Base-by-base conservation (phyloP, 176 grass and related monocot genomes). In the Carex cristatella region DNA sequence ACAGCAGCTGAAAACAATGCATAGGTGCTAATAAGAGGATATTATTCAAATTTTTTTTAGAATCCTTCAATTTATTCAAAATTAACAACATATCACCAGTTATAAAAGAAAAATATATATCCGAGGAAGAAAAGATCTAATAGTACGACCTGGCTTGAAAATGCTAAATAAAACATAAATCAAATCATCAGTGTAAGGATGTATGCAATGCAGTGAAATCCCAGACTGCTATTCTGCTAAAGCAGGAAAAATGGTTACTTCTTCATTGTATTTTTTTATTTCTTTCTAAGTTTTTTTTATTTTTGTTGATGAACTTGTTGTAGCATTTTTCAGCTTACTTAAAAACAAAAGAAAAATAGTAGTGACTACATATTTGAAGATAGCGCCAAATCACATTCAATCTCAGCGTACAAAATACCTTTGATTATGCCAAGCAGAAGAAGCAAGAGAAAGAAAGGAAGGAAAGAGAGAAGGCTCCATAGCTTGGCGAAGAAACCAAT, bases 381-480 rank as follows among this genome's bases (percentile, higher is more conserved):
- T 54, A 42, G 6, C 14, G 14, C 19, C n/a, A 44, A 1, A 40
- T 16, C 67, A 14, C 19, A 79, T 69, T 55, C 33, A 33, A 32
- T 53, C 10, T 56, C 18, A 56, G 64, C 31, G 35, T 23, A 69
- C 16, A 44, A 40, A 18, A 74, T 86, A 94, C 95, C 92, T 93
- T 93, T 97, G 83, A 84, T 14, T 49, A 85, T 74, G 79, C 92
- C 91, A 16, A 97, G 95, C 4, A 91, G 83, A 18, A 93, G 84
- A 2, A 94, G 89, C 44, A 90, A 79, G 79, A 92, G 0, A 79
- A 98, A 98, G 89, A 91, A 94, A 1, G 93, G 95, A 32, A 95
- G 65, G 80, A 93, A 95, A 12, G 95, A 90, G 4, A 88, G 33
- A 60, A 95, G 86, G 76, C 93, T 98, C 95, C 93, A 95, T 54